These are phyloP conservation scores for Aspergillus sclerotioniger DNA, from an alignment of 495 filamentous ascomycete species.

Conservation along the genomic window DNA sequence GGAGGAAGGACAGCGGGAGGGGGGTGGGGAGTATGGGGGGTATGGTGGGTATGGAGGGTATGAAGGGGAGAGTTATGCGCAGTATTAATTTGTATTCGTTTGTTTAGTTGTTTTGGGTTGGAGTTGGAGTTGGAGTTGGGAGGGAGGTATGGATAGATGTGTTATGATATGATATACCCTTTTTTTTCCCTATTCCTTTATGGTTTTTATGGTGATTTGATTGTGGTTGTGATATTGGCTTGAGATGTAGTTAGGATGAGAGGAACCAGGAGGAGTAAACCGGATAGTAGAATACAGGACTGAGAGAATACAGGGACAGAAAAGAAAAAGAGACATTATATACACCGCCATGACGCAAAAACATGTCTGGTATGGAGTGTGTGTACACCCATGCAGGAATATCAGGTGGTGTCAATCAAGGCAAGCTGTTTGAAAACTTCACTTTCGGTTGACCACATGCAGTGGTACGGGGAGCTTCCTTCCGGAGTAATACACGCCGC, in stretches of 20 bases:
- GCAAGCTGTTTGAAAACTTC: no score
- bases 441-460: no score
- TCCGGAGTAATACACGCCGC: constrained; percentile 96
- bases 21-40: constrained; percentile 23
- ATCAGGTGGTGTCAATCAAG: constrained; percentile 25
- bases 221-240: constrained; percentile 3
- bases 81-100: no score
- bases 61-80: constrained; percentile 24
- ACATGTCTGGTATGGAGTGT: constrained; percentile 9
- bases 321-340: constrained; percentile 33
- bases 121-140: background rate
- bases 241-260: constrained; percentile 5
- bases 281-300: constrained; percentile 18
- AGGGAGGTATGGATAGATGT: background rate
- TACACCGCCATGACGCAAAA: constrained; percentile 32
- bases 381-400: constrained; percentile 10
- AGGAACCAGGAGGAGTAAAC: no score
- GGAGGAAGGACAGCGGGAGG: constrained; percentile 15
- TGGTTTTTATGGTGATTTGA: constrained; percentile 10
- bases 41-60: constrained; percentile 36
- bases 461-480: constrained; percentile 35
- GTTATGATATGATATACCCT: constrained; percentile 7
- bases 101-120: constrained; percentile 9
- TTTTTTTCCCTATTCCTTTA: constrained; percentile 15
- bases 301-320: constrained; percentile 25